Base-by-base conservation (phyloP, 2,329 filamentous ascomycete genomes). In the Ophiostoma pallidulum region DNA sequence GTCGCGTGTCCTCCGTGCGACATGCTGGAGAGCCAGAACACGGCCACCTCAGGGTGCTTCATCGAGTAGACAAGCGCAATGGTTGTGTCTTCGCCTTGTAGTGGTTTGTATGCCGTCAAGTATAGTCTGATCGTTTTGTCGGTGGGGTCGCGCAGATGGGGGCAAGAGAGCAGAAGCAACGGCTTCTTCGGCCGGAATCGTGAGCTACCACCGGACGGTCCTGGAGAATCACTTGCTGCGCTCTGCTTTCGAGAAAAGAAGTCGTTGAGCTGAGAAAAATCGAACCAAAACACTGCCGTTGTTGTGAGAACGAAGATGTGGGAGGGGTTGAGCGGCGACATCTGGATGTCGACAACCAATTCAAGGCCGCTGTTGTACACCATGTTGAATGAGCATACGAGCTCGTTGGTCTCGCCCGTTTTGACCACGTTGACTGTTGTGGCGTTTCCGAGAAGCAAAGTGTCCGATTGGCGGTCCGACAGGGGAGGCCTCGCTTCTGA, bases 241-340 rank as follows among this genome's bases (percentile, higher is more conserved):
- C 33, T 16, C 24, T 4, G 13, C 14, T 13, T n/a, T 16, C 14
- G 12, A n/a, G 31, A 33, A 19, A 5, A 36, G 19, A 2, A 20
- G n/a, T 19, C 16, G 24, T 19, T 8, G 9, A 35, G 19, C 5
- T 14, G 32, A 5, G 48, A 44, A 13, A 75, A 56, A 41, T 71
- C 64, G n/a, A 78, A 54, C 64, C 75, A 68, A 29, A 72, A 64
- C 0, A 84, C 47, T 24, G 65, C 65, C 0, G 66, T 66, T 12
- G 69, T 71, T 1, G 80, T 86, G 38, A 86, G 63, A 9, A 85
- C 63, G 48, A 80, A 75, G 2, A 79, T 56, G n/a, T 76, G 70
- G 22, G 67, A 64, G 5, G 66, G 62, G 45, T 72, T 64, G 3
- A 61, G 57, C 1, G 71, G 69, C 49, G 74, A 75, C 8, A 62